Conservation (phyloP, 805 yeast species). For the Ogataea degrootiae region DNA sequence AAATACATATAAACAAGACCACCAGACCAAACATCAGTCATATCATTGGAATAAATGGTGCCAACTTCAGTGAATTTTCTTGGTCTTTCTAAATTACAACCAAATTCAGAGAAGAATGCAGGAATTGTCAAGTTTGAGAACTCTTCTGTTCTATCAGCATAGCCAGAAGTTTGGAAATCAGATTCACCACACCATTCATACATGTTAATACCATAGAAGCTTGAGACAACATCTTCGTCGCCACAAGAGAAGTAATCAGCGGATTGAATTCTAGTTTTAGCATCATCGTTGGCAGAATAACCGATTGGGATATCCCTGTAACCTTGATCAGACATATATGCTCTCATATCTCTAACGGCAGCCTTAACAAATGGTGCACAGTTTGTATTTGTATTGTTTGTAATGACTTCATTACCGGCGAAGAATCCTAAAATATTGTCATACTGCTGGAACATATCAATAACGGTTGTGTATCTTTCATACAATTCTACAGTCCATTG, state of each 20-base stretch:
- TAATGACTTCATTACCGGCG: conserved; percentile 97
- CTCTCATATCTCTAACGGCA: conserved; percentile 84
- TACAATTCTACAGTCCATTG: conserved; percentile 69
- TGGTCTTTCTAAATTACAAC: conserved; percentile 73
- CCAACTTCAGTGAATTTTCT: conserved; percentile 73
- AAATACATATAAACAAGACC: conserved; percentile 92
- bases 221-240: conserved; percentile 55
- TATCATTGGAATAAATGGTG: conserved; percentile 57
- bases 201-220: conserved; percentile 82
- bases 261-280: conserved; percentile 67
- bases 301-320: conserved; percentile 90
- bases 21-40: conserved; percentile 92
- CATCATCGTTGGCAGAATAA: conserved; percentile 87
- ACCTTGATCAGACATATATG: conserved; percentile 58
- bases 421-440: conserved; percentile 86
- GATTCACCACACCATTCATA: conserved; percentile 84
- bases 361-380: conserved; percentile 96
- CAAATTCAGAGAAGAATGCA: conserved; percentile 82
- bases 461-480: conserved; percentile 74
- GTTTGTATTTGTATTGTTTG: conserved; percentile 74
- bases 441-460: conserved; percentile 75
- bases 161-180: conserved; percentile 59
- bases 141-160: conserved; percentile 64
- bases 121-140: conserved; percentile 73
- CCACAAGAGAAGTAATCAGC: conserved; percentile 91